Conservation (phyloP, 2,329 filamentous ascomycete species). For the Phaeosphaeriaceae sp. region DNA sequence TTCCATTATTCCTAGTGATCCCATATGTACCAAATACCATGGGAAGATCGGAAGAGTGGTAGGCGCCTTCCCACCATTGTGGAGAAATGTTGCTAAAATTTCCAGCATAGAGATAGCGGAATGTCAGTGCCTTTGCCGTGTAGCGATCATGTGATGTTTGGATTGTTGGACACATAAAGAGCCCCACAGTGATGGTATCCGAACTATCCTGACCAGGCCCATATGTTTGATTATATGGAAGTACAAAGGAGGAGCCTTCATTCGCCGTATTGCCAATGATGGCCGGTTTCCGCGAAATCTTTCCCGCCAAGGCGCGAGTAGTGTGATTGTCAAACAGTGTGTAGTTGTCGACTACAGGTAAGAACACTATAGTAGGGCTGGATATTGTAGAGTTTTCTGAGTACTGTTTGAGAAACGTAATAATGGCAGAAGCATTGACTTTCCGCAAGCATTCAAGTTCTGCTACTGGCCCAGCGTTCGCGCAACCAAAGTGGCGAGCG, state of each 20-base stretch:
- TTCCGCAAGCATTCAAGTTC: conserved; percentile 49
- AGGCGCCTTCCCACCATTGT: conserved; percentile 44
- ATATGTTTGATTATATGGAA: conserved; percentile 36
- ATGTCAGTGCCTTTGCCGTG: conserved; percentile 33
- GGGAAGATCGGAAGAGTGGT: conserved; percentile 44
- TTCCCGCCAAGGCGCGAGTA: conserved; percentile 32
- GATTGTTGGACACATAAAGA: conserved; percentile 40
- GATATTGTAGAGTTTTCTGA: conserved; percentile 33
- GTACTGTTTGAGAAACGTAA: conserved; percentile 41
- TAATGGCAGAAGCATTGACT: conserved; percentile 36
- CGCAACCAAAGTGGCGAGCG: conserved; percentile 46
- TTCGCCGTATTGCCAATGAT: conserved; percentile 45
- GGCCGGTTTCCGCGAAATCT: conserved; percentile 40
- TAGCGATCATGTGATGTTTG: conserved; percentile 36
- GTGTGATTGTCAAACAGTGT: conserved; percentile 47
- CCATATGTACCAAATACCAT: conserved; percentile 46
- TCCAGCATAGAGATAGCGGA: conserved; percentile 48
- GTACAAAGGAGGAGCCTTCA: conserved; percentile 42
- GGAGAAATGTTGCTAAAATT: conserved; percentile 47
- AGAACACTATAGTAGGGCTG: conserved; percentile 33
- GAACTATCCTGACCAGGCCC: conserved; percentile 31
- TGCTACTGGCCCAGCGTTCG: conserved; percentile 16
- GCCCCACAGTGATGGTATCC: conserved; percentile 25
- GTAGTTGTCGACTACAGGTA: conserved; percentile 36
- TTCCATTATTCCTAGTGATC: conserved; percentile 32